Evolutionary conservation across 148 eudicot species (phyloP).

Genomic region (Rhododendron ferrugineum): DNA sequence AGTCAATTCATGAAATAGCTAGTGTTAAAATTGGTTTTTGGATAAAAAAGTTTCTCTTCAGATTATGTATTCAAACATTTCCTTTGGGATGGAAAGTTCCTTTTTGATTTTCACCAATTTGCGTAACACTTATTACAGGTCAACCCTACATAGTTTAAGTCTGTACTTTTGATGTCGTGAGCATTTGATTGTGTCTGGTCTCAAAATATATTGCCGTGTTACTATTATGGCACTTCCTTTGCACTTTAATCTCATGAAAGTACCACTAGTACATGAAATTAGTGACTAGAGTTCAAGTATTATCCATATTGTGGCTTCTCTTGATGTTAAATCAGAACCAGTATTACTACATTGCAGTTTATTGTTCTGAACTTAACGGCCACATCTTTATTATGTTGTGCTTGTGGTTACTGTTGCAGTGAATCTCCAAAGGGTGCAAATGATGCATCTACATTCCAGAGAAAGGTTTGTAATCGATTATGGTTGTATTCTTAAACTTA

Average conservation of each 20-base stretch:
- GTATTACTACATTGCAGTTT: neutral
- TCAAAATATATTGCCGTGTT: neutral
- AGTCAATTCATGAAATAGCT: neutral
- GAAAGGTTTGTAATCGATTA: conserved; percentile 61
- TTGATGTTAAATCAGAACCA: neutral
- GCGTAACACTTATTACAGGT: neutral
- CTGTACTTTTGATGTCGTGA: neutral
- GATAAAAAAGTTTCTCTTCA: neutral
- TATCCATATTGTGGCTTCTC: neutral
- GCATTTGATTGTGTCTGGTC: neutral
- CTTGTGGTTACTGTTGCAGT: conserved; percentile 40
- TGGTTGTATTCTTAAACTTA: neutral
- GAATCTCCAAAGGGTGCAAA: conserved; percentile 96
- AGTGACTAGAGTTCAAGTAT: neutral
- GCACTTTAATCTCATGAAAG: neutral
- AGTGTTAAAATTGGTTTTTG: neutral
- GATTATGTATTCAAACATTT: neutral
- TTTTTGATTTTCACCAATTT: neutral
- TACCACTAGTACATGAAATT: neutral
- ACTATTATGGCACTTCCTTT: neutral
- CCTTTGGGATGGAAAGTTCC: neutral
- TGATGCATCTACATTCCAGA: conserved; percentile 96
- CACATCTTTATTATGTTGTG: neutral
- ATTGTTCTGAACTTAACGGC: neutral
- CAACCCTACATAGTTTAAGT: neutral